A percentile compares a stretch with the other conserved stretches of the same genome.
Conservation (phyloP, 108 stramenopile genomes). For the Cyclotella choctawhatcheeana region DNA sequence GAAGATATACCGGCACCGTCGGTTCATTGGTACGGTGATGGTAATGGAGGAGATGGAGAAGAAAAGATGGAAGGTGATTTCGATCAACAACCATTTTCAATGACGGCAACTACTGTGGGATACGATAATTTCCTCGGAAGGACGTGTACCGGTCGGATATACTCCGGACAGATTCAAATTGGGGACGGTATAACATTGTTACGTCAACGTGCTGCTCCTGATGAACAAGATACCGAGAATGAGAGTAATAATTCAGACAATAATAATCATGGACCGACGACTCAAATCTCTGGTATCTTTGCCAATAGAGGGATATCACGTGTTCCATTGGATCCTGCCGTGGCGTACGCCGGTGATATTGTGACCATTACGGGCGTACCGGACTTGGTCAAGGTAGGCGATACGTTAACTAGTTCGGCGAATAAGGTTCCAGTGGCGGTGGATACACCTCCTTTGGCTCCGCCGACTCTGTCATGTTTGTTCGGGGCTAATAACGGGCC, state of each 20-base stretch:
- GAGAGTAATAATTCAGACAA: background rate
- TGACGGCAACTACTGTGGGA: conserved; percentile 89
- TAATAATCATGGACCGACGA: conserved; percentile 24
- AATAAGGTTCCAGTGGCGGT: conserved; percentile 63
- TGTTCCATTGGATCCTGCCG: conserved; percentile 69
- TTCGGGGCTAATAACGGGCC: conserved; percentile 98
- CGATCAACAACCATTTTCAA: conserved; percentile 65
- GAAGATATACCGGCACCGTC: conserved; percentile 79
- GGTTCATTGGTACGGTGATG: conserved; percentile 51
- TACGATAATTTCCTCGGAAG: conserved; percentile 87
- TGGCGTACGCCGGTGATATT: conserved; percentile 94
- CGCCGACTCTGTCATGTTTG: conserved; percentile 94
- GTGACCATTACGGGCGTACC: conserved; percentile 94
- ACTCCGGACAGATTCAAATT: conserved; percentile 60
- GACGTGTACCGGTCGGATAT: conserved; percentile 82
- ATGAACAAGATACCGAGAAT: background rate
- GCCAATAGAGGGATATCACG: conserved; percentile 79
- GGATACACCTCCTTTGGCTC: conserved; percentile 89
- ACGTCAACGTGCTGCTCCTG: conserved; percentile 30
- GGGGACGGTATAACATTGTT: conserved; percentile 64
- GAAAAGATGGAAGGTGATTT: conserved; percentile 47
- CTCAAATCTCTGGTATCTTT: conserved; percentile 70
- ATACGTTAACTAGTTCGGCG: conserved; percentile 84
- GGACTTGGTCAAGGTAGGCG: conserved; percentile 83
- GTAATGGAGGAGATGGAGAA: conserved; percentile 12